Conservation (phyloP, 169 alveolate species). For the Blepharisma undulans region DNA sequence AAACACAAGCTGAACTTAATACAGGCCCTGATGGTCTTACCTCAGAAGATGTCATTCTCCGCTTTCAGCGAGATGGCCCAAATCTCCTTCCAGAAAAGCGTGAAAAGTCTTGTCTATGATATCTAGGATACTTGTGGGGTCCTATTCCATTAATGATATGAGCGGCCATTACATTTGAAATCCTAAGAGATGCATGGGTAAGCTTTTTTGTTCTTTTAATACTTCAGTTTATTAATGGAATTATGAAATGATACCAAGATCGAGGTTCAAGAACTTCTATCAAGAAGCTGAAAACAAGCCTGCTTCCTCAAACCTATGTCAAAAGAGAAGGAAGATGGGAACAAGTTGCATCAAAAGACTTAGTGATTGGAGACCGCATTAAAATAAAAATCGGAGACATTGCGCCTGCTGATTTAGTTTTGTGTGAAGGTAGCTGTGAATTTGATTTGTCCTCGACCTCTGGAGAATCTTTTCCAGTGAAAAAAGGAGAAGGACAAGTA, state of each 20-base stretch:
- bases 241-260: constrained; percentile 38
- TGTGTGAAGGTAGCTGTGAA: constrained; percentile 52
- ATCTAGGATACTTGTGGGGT: constrained; percentile 10
- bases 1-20: background rate
- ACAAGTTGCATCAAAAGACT: constrained; percentile 43
- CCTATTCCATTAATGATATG: constrained; percentile 21
- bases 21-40: background rate
- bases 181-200: background rate
- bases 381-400: constrained; percentile 71
- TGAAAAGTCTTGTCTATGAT: background rate
- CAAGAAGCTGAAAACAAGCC: constrained; percentile 60
- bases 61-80: background rate
- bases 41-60: background rate
- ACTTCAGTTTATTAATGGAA: background rate
- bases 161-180: background rate
- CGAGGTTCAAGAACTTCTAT: constrained; percentile 63
- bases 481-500: constrained; percentile 60
- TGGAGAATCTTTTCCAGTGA: constrained; percentile 70
- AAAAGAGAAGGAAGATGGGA: constrained; percentile 59
- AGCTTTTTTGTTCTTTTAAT: background rate
- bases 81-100: background rate
- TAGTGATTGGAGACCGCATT: constrained; percentile 67
- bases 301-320: constrained; percentile 53
- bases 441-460: constrained; percentile 63
- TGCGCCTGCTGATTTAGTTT: constrained; percentile 71